Evolutionary conservation across 306 rosid species (phyloP).

Genomic region (Glycine soja): DNA sequence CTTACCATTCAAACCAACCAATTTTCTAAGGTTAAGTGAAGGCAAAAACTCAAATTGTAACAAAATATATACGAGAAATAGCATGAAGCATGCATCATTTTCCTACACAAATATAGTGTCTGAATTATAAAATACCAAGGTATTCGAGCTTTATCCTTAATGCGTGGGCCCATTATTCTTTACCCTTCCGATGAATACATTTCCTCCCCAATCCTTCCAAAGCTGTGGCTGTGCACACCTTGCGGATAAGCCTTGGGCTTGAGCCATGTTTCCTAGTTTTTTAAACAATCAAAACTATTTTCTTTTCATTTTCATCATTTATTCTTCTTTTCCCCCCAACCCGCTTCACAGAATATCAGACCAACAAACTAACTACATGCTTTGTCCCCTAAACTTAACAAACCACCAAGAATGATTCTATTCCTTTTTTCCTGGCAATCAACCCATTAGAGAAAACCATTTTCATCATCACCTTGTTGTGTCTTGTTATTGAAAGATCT

Average conservation of each 20-base stretch:
- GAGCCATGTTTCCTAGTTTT: neutral
- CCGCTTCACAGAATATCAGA: neutral
- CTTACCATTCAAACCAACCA: too few species aligned
- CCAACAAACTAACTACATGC: neutral
- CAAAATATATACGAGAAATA: too few species aligned
- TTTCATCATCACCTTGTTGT: neutral
- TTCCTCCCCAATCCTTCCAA: neutral
- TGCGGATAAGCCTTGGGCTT: conserved; percentile 54
- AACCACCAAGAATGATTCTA: conserved; percentile 7
- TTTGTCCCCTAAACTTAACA: neutral
- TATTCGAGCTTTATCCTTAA: neutral
- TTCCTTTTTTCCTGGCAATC: conserved; percentile 7
- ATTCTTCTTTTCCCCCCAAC: neutral
- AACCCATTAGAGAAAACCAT: neutral
- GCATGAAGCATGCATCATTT: too few species aligned
- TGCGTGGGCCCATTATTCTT: conserved; percentile 11
- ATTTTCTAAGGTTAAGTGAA: too few species aligned
- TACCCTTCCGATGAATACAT: neutral
- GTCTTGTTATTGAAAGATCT: neutral
- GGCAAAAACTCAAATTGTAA: too few species aligned
- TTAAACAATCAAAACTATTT: neutral
- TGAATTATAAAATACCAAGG: neutral
- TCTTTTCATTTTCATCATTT: neutral
- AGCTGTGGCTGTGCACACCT: conserved; percentile 33
- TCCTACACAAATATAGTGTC: too few species aligned